Evolutionary conservation across 768 basidiomycete genomes (phyloP).

Genomic region (Suillus fuscotomentosus): DNA sequence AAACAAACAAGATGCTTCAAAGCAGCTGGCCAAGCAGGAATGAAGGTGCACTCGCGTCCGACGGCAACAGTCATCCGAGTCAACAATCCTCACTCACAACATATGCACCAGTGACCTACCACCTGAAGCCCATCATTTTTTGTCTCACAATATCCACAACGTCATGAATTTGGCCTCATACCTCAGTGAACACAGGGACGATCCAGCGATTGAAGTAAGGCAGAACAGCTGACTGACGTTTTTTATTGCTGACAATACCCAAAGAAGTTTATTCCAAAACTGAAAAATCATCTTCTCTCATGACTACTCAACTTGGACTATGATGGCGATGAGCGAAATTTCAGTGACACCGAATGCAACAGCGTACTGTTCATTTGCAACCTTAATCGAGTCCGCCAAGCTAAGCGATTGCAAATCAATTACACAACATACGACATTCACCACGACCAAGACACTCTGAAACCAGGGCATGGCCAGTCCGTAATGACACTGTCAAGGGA

Average conservation of each 20-base stretch:
- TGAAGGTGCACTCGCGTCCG: slow-evolving; percentile 4
- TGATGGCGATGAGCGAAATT: background rate
- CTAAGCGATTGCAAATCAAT: too few relatives aligned
- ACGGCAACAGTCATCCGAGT: background rate
- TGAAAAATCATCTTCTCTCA: slow-evolving; percentile 22
- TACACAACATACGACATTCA: too few relatives aligned
- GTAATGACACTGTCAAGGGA: too few relatives aligned
- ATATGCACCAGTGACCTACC: background rate
- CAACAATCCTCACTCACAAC: background rate
- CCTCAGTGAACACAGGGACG: background rate
- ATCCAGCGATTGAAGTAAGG: slow-evolving; percentile 15
- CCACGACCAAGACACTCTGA: too few relatives aligned
- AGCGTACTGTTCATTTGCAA: too few relatives aligned
- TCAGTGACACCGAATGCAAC: too few relatives aligned
- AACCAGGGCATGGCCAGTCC: too few relatives aligned
- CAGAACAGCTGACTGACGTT: background rate
- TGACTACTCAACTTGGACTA: slow-evolving; percentile 14
- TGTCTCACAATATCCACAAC: background rate
- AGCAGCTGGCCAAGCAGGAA: slow-evolving; percentile 15
- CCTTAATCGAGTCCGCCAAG: too few relatives aligned
- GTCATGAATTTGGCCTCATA: slow-evolving; percentile 1
- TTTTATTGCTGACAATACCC: background rate
- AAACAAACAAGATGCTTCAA: slow-evolving; percentile 16
- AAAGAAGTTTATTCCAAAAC: slow-evolving; percentile 15
- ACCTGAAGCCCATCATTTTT: slow-evolving; percentile 2